Evolutionary conservation across 176 grass and related monocot species (phyloP).

Genomic region (Oryza officinalis): DNA sequence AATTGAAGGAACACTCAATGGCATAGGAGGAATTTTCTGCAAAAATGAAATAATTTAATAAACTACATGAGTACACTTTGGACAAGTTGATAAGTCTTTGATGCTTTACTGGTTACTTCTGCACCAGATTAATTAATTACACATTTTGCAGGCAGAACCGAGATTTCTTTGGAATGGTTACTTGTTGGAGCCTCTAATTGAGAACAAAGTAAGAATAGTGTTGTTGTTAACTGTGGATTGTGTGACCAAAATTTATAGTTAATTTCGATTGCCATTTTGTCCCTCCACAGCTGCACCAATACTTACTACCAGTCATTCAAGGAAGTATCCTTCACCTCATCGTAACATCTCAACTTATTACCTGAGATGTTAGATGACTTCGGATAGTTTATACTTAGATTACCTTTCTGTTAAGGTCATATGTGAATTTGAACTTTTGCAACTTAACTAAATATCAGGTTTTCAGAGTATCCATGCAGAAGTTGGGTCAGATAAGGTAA

Average conservation of each 20-base stretch:
- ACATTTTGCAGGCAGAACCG: slow-evolving; percentile 68
- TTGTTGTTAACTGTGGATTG: not conserved
- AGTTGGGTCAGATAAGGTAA: slow-evolving; percentile 60
- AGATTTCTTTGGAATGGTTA: slow-evolving; percentile 96
- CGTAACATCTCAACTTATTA: not conserved
- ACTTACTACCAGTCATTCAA: slow-evolving; percentile 82
- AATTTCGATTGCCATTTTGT: slow-evolving; percentile 38
- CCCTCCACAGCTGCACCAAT: slow-evolving; percentile 67
- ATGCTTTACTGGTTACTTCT: not conserved
- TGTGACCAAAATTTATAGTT: not conserved
- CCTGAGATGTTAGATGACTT: not conserved
- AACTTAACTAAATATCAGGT: slow-evolving; percentile 76
- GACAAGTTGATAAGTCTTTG: not conserved
- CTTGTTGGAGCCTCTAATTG: slow-evolving; percentile 87
- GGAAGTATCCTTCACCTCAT: slow-evolving; percentile 73
- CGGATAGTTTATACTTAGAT: slow-evolving; percentile 22
- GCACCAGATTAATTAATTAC: not conserved
- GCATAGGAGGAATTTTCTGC: not conserved
- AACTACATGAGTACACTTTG: not conserved
- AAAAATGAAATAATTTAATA: not conserved
- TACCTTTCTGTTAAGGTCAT: not conserved
- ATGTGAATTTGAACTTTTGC: slow-evolving; percentile 22
- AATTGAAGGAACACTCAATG: not conserved
- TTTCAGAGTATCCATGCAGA: slow-evolving; percentile 75
- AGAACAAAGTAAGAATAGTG: slow-evolving; percentile 64